A percentile compares a stretch with the other conserved stretches of the same genome.
phyloP scores from a whole-genome alignment of 2,329 filamentous ascomycete species.

The Knufia fluminis region DNA sequence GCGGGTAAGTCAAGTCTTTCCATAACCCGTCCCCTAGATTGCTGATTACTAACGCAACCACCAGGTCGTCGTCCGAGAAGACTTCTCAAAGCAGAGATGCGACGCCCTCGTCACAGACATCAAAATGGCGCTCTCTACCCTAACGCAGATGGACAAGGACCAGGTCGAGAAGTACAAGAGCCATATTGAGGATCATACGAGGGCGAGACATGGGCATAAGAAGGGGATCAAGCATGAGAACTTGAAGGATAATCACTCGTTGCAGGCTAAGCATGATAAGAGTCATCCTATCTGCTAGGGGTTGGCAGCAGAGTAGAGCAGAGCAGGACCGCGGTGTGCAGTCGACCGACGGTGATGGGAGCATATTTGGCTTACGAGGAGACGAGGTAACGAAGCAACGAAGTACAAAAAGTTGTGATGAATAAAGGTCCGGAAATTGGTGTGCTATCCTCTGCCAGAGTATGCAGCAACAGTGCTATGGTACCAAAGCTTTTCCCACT shows the following conservation, averaged over 20 bases:
- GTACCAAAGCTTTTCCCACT: too few relatives aligned
- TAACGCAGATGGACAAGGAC: slow-evolving; percentile 66
- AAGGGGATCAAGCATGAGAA: slow-evolving; percentile 40
- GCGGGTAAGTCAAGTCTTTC: slow-evolving; percentile 34
- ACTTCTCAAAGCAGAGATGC: slow-evolving; percentile 75
- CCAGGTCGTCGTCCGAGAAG: slow-evolving; percentile 72
- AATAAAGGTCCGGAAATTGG: too few relatives aligned
- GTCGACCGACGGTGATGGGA: too few relatives aligned
- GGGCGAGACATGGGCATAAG: slow-evolving; percentile 41
- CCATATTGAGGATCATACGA: slow-evolving; percentile 48
- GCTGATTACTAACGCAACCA: too few relatives aligned
- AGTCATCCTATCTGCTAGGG: slow-evolving; percentile 75
- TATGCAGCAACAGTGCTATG: too few relatives aligned
- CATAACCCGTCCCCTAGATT: background rate
- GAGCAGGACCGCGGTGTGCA: too few relatives aligned
- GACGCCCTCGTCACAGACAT: slow-evolving; percentile 71
- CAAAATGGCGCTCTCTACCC: slow-evolving; percentile 61
- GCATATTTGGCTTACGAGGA: too few relatives aligned
- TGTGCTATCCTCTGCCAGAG: too few relatives aligned
- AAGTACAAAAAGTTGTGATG: too few relatives aligned
- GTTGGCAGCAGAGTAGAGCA: background rate
- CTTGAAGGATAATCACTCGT: slow-evolving; percentile 69
- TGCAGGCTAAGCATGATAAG: slow-evolving; percentile 86
- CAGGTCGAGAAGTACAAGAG: slow-evolving; percentile 60
- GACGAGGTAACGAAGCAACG: too few relatives aligned